A percentile compares a stretch with the other conserved stretches of the same genome.
Conservation (phyloP, 768 basidiomycete species). For the Pleurotus djamor region DNA sequence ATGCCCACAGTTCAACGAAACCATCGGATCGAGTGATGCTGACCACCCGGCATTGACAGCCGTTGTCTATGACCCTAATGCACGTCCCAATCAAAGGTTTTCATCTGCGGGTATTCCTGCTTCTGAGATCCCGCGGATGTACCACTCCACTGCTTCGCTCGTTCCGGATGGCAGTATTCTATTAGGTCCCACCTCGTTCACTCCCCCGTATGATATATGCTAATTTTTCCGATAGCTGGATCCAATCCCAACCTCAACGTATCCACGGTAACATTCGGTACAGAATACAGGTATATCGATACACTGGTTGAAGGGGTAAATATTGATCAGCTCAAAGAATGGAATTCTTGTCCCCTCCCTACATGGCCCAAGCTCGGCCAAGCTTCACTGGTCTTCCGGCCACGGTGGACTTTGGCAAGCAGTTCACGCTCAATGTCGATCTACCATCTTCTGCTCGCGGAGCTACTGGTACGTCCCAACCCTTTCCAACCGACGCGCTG, state of each 20-base stretch:
- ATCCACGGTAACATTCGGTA: constrained; percentile 16
- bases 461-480: constrained; percentile 21
- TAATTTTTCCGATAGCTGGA: constrained; percentile 26
- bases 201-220: not conserved
- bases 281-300: constrained; percentile 27
- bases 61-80: constrained; percentile 26
- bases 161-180: constrained; percentile 28
- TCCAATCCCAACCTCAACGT: constrained; percentile 41
- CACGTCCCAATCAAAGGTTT: constrained; percentile 22
- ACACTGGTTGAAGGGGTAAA: too few relatives aligned
- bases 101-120: constrained; percentile 25
- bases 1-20: constrained; percentile 12
- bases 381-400: constrained; percentile 28
- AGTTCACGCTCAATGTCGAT: constrained; percentile 29
- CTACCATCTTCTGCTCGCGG: constrained; percentile 24
- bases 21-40: constrained; percentile 32
- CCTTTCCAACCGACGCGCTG: not conserved
- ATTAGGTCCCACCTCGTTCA: constrained; percentile 11
- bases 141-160: constrained; percentile 29
- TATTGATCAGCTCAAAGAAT: constrained; percentile 17
- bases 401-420: constrained; percentile 32
- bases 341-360: constrained; percentile 40
- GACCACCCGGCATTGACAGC: constrained; percentile 30
- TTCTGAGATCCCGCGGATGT: constrained; percentile 26
- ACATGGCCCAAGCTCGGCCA: constrained; percentile 33